Conservation (phyloP, 352 stramenopile species). For the Globisporangium irregulare region DNA sequence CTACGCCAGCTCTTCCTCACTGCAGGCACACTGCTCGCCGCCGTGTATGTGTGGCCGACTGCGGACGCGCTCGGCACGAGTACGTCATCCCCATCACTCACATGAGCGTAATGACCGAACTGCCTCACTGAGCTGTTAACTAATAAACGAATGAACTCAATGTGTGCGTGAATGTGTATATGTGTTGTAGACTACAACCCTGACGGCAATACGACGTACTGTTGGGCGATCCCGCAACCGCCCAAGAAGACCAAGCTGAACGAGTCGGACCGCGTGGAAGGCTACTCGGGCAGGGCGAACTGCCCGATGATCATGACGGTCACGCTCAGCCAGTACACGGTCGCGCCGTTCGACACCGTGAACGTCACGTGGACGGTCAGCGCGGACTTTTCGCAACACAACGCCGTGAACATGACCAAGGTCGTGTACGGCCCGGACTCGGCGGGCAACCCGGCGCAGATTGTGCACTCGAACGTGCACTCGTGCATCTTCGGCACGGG, state of each 20-base stretch:
- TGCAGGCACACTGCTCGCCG: constrained; percentile 14
- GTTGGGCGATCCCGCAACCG: constrained; percentile 47
- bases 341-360: constrained; percentile 35
- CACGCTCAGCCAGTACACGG: constrained; percentile 22
- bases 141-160: neutral
- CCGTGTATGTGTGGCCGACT: constrained; percentile 2
- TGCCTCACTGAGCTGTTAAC: neutral
- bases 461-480: constrained; percentile 67
- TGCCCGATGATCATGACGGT: constrained; percentile 50
- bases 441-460: constrained; percentile 40
- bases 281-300: constrained; percentile 24
- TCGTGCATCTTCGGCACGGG: constrained; percentile 46
- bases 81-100: constrained; percentile 20
- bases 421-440: constrained; percentile 36
- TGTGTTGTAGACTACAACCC: constrained; percentile 32
- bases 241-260: constrained; percentile 39
- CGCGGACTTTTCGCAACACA: constrained; percentile 39
- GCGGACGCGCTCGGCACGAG: constrained; percentile 39
- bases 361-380: constrained; percentile 47
- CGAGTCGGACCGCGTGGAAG: constrained; percentile 36
- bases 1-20: neutral
- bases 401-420: constrained; percentile 49
- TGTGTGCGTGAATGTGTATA: neutral
- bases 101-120: neutral
- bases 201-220: constrained; percentile 44